Percentiles rank a stretch among this genome's conserved stretches.
These are phyloP conservation scores for Silene vulgaris DNA, from an alignment of 179 eudicot species.

Conservation along the genomic window DNA sequence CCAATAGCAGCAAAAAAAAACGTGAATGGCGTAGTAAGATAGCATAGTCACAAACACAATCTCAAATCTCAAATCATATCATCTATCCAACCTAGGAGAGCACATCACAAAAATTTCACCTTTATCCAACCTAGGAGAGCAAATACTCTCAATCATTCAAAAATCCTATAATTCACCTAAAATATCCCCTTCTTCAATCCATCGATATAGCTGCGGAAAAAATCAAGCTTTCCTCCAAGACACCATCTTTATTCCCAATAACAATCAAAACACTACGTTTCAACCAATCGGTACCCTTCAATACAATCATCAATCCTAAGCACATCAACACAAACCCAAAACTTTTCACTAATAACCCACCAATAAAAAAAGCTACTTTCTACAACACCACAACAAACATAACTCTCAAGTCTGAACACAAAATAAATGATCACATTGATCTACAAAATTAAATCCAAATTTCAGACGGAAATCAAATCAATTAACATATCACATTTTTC, in stretches of 20 bases:
- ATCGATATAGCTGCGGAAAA: not conserved
- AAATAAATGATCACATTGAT: not conserved
- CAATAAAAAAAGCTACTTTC: not conserved
- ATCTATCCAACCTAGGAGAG: not conserved
- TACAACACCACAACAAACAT: not conserved
- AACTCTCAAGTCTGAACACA: no score
- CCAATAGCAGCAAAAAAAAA: not conserved
- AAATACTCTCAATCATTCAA: not conserved
- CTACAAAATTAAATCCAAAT: no score
- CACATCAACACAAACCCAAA: not conserved
- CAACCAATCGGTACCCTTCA: not conserved
- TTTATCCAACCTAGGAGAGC: not conserved
- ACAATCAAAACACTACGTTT: not conserved
- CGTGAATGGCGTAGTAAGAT: not conserved
- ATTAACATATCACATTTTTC: constrained; percentile 51
- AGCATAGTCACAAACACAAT: not conserved
- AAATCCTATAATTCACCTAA: not conserved
- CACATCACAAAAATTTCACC: not conserved
- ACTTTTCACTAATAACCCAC: not conserved
- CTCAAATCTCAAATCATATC: not conserved
- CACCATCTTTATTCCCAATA: not conserved
- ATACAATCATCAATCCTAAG: not conserved
- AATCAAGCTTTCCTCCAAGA: not conserved
- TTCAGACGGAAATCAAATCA: no score
- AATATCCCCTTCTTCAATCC: not conserved